phyloP scores from a whole-genome alignment of 2,329 filamentous ascomycete species.

The Emericellopsis atlantica region DNA sequence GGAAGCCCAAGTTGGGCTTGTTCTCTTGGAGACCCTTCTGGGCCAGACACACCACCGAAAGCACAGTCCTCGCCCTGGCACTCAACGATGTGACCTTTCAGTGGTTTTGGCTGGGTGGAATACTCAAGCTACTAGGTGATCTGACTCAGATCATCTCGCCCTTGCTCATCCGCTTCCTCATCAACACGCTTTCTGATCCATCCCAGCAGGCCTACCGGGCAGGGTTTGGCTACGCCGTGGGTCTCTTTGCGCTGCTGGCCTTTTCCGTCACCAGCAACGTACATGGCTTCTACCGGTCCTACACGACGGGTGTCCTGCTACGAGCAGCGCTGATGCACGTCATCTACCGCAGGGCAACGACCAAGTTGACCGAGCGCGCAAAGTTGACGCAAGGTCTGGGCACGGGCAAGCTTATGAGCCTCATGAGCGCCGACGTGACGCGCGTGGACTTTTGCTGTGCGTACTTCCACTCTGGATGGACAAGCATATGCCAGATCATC shows the following conservation, averaged over 20 bases:
- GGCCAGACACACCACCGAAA: slow-evolving; percentile 10
- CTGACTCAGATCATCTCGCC: slow-evolving; percentile 11
- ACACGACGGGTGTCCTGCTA: slow-evolving; percentile 8
- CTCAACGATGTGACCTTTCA: slow-evolving; percentile 16
- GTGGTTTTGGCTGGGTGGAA: slow-evolving; percentile 15
- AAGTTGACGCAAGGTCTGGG: slow-evolving; percentile 9
- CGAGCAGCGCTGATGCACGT: slow-evolving; percentile 9
- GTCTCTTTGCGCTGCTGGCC: slow-evolving; percentile 11
- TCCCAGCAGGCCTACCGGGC: slow-evolving; percentile 3
- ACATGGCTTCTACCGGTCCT: slow-evolving; percentile 12
- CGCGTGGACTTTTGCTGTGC: slow-evolving; percentile 17
- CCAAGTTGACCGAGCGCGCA: slow-evolving; percentile 5
- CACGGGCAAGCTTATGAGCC: slow-evolving; percentile 15
- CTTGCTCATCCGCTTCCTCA: slow-evolving; percentile 11
- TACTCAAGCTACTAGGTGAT: slow-evolving; percentile 13
- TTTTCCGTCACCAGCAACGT: slow-evolving; percentile 12
- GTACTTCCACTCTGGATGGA: slow-evolving; percentile 17
- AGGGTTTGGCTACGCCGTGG: slow-evolving; percentile 12
- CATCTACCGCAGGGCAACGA: slow-evolving; percentile 10
- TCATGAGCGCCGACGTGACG: slow-evolving; percentile 18
- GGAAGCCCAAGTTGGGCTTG: too few species aligned
- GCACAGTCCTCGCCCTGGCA: slow-evolving; percentile 12
- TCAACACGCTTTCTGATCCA: slow-evolving; percentile 8
- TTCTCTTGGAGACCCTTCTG: slow-evolving; percentile 10
- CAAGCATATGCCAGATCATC: slow-evolving; percentile 15